Percentiles rank a stretch among this genome's conserved stretches.
Conservation (phyloP, 805 yeast species). For the Zygoascus bituminiphila region DNA sequence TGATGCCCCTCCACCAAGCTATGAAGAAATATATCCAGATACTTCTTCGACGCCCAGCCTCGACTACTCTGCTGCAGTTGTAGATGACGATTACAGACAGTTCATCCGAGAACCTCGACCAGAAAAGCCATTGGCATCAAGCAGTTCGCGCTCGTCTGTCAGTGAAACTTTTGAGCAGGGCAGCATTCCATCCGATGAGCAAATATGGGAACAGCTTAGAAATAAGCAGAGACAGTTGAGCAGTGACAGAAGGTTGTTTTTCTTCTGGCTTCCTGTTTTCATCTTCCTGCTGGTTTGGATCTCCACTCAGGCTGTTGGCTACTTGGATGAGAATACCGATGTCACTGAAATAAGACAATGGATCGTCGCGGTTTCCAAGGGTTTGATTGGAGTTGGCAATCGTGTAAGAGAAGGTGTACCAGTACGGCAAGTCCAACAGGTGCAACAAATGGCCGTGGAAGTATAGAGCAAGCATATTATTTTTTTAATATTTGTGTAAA, state of each 20-base stretch:
- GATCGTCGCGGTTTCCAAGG: slow-evolving; percentile 7
- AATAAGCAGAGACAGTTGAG: slow-evolving; percentile 34
- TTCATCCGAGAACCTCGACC: background rate
- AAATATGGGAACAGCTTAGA: slow-evolving; percentile 13
- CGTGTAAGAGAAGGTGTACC: too few species aligned
- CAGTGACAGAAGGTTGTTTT: slow-evolving; percentile 76
- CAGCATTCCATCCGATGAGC: slow-evolving; percentile 26
- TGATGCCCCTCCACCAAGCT: slow-evolving; percentile 18
- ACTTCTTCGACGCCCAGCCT: slow-evolving; percentile 12
- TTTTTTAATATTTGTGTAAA: background rate
- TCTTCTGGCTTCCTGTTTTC: slow-evolving; percentile 85
- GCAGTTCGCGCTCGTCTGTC: slow-evolving; percentile 5
- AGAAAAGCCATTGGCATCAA: slow-evolving; percentile 1
- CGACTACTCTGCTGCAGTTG: slow-evolving; percentile 16
- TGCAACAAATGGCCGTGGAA: background rate
- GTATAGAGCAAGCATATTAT: too few species aligned
- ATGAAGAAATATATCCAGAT: slow-evolving; percentile 23
- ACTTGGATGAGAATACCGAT: slow-evolving; percentile 11
- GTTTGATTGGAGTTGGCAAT: slow-evolving; percentile 3
- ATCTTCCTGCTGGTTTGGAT: slow-evolving; percentile 32
- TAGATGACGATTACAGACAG: slow-evolving; percentile 8
- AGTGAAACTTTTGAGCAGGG: slow-evolving; percentile 17
- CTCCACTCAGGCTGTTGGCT: slow-evolving; percentile 14
- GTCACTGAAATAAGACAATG: slow-evolving; percentile 5
- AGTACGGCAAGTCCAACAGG: background rate